phyloP scores from a whole-genome alignment of 148 eudicot genomes.

The Pharnaceum exiguum region DNA sequence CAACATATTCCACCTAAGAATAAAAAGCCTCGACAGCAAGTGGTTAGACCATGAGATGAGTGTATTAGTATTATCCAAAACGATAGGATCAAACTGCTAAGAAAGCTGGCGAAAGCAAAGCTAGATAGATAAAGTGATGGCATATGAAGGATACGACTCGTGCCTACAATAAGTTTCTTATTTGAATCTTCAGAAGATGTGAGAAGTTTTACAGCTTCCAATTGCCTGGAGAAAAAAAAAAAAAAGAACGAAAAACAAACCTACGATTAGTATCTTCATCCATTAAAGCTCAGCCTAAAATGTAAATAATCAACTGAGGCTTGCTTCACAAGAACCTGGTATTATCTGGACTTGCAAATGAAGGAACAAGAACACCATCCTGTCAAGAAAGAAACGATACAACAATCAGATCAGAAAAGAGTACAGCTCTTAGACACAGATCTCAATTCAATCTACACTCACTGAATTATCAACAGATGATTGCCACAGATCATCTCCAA shows the following conservation, averaged over 20 bases:
- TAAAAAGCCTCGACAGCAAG: no score
- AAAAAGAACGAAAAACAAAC: no score
- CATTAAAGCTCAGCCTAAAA: not conserved
- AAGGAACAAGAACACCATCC: conserved; percentile 36
- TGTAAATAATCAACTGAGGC: not conserved
- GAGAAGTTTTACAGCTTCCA: conserved; percentile 69
- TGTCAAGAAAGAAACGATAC: conserved; percentile 23
- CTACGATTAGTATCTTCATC: conserved; percentile 7
- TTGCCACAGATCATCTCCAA: conserved; percentile 63
- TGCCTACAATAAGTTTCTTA: conserved; percentile 56
- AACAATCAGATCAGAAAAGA: conserved; percentile 4
- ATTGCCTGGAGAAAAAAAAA: no score
- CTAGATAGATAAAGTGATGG: not conserved
- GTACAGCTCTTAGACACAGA: not conserved
- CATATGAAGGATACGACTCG: conserved; percentile 70
- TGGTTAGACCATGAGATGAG: no score
- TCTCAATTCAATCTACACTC: conserved; percentile 22
- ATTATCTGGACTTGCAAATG: conserved; percentile 29
- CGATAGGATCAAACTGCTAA: not conserved
- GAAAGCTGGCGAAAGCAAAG: not conserved
- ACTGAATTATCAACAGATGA: conserved; percentile 43
- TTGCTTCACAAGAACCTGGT: conserved; percentile 35
- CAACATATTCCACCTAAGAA: no score
- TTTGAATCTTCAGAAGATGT: conserved; percentile 71
- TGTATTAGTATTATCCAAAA: no score